Percentiles rank a stretch among this genome's conserved stretches.
phyloP scores from a whole-genome alignment of 108 stramenopile species.

The Nitzschia putrida region DNA sequence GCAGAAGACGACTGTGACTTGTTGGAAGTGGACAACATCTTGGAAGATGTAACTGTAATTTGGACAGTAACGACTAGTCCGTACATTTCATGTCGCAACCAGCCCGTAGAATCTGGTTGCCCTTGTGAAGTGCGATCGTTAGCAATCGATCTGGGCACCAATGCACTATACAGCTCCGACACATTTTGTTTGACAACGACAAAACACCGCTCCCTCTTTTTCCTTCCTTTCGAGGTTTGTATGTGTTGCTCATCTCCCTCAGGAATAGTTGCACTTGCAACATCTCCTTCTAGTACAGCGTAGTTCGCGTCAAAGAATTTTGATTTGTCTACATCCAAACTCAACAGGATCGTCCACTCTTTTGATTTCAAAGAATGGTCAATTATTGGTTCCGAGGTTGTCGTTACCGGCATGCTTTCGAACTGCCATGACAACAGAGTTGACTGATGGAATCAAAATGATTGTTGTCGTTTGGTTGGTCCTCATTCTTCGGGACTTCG shows the following conservation, averaged over 20 bases:
- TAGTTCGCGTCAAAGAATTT: slow-evolving; percentile 20
- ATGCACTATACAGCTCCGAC: background rate
- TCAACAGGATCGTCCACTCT: background rate
- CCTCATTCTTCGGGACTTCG: no score
- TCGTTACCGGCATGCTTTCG: no score
- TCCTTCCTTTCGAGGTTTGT: background rate
- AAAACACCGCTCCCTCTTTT: slow-evolving; percentile 4
- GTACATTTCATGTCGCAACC: slow-evolving; percentile 20
- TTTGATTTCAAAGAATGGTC: no score
- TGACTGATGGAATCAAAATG: no score
- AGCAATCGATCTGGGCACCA: background rate
- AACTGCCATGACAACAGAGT: no score
- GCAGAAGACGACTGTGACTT: background rate
- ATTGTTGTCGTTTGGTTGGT: no score
- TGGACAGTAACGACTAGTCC: background rate
- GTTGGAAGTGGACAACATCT: background rate
- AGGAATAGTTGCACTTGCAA: background rate
- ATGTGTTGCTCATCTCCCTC: background rate
- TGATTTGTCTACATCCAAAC: slow-evolving; percentile 19
- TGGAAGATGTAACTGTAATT: background rate
- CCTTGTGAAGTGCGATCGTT: background rate
- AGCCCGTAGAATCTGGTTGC: slow-evolving; percentile 7
- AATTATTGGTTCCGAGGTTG: no score
- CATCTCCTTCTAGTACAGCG: slow-evolving; percentile 15
- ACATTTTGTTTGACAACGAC: background rate